phyloP scores from a whole-genome alignment of 768 basidiomycete species.

The Psilocybe azurescens region DNA sequence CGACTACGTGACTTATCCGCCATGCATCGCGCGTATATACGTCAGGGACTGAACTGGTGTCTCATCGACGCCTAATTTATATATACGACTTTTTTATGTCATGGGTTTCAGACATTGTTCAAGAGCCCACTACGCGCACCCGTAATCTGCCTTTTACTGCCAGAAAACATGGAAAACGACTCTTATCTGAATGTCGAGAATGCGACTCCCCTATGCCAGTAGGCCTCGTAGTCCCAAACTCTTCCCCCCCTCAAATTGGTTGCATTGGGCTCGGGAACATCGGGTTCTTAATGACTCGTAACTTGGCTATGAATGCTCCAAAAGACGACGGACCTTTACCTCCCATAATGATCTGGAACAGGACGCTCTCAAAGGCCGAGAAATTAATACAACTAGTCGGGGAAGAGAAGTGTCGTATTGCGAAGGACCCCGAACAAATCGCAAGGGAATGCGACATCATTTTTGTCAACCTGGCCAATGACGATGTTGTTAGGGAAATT shows the following conservation, averaged over 20 bases:
- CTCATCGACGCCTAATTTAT: neutral
- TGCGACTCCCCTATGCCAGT: slow-evolving; percentile 2
- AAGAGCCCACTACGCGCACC: neutral
- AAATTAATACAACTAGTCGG: slow-evolving; percentile 63
- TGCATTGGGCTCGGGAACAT: slow-evolving; percentile 66
- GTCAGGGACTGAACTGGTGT: neutral
- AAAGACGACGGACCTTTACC: slow-evolving; percentile 33
- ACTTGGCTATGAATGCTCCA: slow-evolving; percentile 62
- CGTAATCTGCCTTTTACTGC: neutral
- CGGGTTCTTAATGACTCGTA: slow-evolving; percentile 80
- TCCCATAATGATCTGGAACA: slow-evolving; percentile 79
- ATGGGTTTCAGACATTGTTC: neutral
- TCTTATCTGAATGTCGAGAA: neutral
- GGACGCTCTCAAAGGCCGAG: slow-evolving; percentile 58
- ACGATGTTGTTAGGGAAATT: slow-evolving; percentile 68
- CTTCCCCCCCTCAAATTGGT: slow-evolving; percentile 38
- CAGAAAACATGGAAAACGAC: neutral
- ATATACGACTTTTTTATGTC: neutral
- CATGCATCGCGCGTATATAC: neutral
- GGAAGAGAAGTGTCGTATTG: slow-evolving; percentile 56
- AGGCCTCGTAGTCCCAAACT: slow-evolving; percentile 4
- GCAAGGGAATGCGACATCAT: slow-evolving; percentile 74
- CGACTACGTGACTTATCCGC: neutral
- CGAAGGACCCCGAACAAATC: slow-evolving; percentile 60
- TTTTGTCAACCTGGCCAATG: slow-evolving; percentile 75